Percentiles rank a stretch among this genome's conserved stretches.
Conservation (phyloP, 2,329 filamentous ascomycete genomes). For the Triangularia verruculosa region DNA sequence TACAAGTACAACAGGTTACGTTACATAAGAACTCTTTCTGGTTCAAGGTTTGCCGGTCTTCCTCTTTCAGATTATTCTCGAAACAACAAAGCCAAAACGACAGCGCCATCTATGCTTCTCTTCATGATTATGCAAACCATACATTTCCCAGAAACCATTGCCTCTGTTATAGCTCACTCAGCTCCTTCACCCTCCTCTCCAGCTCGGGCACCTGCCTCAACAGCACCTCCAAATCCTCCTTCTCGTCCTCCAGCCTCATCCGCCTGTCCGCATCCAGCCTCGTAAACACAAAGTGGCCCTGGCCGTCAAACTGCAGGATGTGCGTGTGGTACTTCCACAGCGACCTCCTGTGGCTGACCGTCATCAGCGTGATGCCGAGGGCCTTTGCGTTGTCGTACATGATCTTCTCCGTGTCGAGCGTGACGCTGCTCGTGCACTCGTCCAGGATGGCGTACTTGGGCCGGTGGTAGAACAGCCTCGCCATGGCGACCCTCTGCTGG, state of each 20-base stretch:
- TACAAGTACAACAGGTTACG: background rate
- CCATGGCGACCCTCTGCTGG: slow-evolving; percentile 96
- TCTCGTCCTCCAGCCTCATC: slow-evolving; percentile 88
- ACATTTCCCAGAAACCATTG: background rate
- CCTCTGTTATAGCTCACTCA: slow-evolving; percentile 43
- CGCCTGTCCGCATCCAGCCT: slow-evolving; percentile 82
- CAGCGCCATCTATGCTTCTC: background rate
- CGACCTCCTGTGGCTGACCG: slow-evolving; percentile 84
- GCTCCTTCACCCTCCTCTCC: slow-evolving; percentile 77
- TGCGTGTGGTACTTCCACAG: slow-evolving; percentile 95
- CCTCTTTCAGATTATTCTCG: background rate
- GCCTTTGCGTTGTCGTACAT: slow-evolving; percentile 98
- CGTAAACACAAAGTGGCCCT: slow-evolving; percentile 88
- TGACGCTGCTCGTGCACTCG: slow-evolving; percentile 95
- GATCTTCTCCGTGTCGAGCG: slow-evolving; percentile 85
- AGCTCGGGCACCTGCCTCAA: slow-evolving; percentile 84
- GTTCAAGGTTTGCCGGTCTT: background rate
- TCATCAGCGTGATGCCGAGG: slow-evolving; percentile 93
- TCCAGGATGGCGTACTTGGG: slow-evolving; percentile 94
- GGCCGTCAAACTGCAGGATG: slow-evolving; percentile 95
- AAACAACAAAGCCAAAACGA: background rate
- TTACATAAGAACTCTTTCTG: background rate
- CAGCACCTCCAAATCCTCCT: slow-evolving; percentile 85
- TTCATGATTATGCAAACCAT: background rate
- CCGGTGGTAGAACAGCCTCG: slow-evolving; percentile 87